Evolutionary conservation across 352 stramenopile species (phyloP), one percentile per base, ranked within the genome.

Genomic region (Pythium monospermum): DNA sequence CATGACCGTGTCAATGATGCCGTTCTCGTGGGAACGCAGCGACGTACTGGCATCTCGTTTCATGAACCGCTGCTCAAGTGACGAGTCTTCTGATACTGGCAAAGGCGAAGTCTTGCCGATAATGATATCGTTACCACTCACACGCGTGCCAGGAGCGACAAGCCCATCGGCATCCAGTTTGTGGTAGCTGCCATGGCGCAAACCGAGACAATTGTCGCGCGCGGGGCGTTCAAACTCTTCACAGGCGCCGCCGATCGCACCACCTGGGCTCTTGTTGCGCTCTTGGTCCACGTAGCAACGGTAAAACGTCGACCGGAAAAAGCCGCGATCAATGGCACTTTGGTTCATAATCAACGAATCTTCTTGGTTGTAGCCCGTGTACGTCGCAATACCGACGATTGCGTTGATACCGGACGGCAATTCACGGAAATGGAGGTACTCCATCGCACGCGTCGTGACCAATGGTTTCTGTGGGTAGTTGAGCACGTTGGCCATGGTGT

Each of bases 331-430:
- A 56, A 99, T 99, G 13, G 96, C 95, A 68, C 84, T 97, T 67
- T 99, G 96, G 76, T 99, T 99, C 91, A 99, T 98, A 73, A 99
- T 99, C 47, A 99, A 71, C 25, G 96, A 99, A 91, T 99, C 98
- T 88, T 99, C 97, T 64, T 99, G 93, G 70, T 99, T 98, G 86
- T 99, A 99, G 7, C 83, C 83, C n/a, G 82, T 90, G 70, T 94
- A 94, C 1, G 76, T 87, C 18, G 79, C 78, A 63, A 94, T 91
- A 31, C 72, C 82, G 32, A 95, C 82, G 53, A 99, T 96, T 38
- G 94, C 94, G 68, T 99, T 99, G 40, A 99, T 95, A 44, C 98
- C 98, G 37, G 92, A 98, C 19, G 98, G 98, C n/a, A 99, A 71
- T 59, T 99, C 96, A 57, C 96, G 83, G 69, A 96, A 96, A 66